Conservation (phyloP, 352 stramenopile genomes). For the Hyaloperonospora brassicae region DNA sequence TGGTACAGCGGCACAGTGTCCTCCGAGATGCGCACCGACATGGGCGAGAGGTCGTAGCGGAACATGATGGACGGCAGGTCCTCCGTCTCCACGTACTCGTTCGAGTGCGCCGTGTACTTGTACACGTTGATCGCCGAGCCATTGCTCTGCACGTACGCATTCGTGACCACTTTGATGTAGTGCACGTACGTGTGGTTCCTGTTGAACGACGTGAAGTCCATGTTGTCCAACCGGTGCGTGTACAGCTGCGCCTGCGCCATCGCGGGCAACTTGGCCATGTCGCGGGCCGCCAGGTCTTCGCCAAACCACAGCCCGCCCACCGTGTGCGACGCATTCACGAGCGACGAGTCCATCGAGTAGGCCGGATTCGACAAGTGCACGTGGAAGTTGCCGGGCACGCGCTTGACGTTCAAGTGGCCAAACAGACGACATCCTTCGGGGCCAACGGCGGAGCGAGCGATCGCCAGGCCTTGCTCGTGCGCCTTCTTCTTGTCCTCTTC, state of each 20-base stretch:
- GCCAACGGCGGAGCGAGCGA: slow-evolving; percentile 46
- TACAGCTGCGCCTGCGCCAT: slow-evolving; percentile 87
- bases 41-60: slow-evolving; percentile 83
- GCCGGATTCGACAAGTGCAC: slow-evolving; percentile 95
- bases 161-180: slow-evolving; percentile 98
- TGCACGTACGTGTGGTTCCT: slow-evolving; percentile 97
- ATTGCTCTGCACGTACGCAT: slow-evolving; percentile 75
- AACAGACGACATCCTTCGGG: slow-evolving; percentile 75
- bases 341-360: slow-evolving; percentile 79
- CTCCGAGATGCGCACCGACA: slow-evolving; percentile 93
- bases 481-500: slow-evolving; percentile 88
- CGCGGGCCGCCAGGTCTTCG: slow-evolving; percentile 43
- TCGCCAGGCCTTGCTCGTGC: slow-evolving; percentile 43
- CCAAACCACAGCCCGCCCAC: slow-evolving; percentile 97
- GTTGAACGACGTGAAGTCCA: slow-evolving; percentile 85
- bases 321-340: slow-evolving; percentile 92
- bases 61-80: slow-evolving; percentile 88
- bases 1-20: slow-evolving; percentile 90
- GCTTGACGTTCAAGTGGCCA: slow-evolving; percentile 77
- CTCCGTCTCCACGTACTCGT: slow-evolving; percentile 83
- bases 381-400: slow-evolving; percentile 97
- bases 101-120: slow-evolving; percentile 88
- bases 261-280: slow-evolving; percentile 76
- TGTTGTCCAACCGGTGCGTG: slow-evolving; percentile 90
- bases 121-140: slow-evolving; percentile 59